Evolutionary conservation across 768 basidiomycete genomes (phyloP), one percentile per base, ranked within the genome.

Genomic region (Rhizopogon sp.): DNA sequence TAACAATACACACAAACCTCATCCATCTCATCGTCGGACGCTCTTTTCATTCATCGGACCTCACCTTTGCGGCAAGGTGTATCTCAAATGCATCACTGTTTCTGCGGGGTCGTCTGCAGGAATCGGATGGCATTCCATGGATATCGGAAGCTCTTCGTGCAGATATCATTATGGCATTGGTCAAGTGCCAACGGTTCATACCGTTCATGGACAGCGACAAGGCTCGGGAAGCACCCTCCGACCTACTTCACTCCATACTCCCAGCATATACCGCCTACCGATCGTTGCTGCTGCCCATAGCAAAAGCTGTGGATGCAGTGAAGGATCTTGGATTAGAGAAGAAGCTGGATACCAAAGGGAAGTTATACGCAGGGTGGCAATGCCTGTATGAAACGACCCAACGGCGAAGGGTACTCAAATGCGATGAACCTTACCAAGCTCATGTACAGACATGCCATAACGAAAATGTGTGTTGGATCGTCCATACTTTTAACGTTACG

Each of bases 371-470:
- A 40, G 66, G 60, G 28, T 68, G 66, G 68, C 44, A 41, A 33
- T 61, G 16, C 50, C 56, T 68, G 16, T 60, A 53, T 42, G 60
- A 55, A 3, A 29, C 20, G 5, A 47, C 56, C 6, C 59, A 64
- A 42, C 59, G 66, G 29, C 56, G 64, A 37, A 43, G 25, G 57
- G 20, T 64, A 49, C 49, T 68, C 14, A 58, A 50, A 10, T 60
- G 55, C 6, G 66, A 56, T 39, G 29, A 56, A 10, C 55, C 59
- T 14, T 51, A 59, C 7, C 52, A 57, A 8, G 59, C 39, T 37
- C 50, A 64, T 39, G 54, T 70, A 17, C 67, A 68, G 22, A 60
- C 59, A 13, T 68, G 67, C 41, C 64, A 70, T 41, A 68, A 68
- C 28, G 58, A 62, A 6, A 54, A 44, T 55, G 67, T 60, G 6